phyloP scores from a whole-genome alignment of 106 monocot genomes.

The Narthecium ossifragum region DNA sequence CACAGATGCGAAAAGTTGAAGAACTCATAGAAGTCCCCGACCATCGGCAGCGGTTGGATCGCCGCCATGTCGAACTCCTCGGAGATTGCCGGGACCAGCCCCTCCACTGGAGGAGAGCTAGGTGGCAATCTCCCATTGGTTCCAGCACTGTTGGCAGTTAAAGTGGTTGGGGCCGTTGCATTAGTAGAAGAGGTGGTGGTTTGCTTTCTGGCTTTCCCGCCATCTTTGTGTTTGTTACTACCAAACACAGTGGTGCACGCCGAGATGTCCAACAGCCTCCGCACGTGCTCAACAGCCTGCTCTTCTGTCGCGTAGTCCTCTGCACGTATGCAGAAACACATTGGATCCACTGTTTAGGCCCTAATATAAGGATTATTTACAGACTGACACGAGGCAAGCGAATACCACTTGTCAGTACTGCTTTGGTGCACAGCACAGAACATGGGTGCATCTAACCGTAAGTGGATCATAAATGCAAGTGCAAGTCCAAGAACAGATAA shows the following conservation, averaged over 20 bases:
- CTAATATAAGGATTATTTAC: too few species aligned
- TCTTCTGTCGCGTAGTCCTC: constrained; percentile 61
- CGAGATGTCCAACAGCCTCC: constrained; percentile 78
- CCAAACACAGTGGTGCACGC: constrained; percentile 75
- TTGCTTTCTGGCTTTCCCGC: not conserved
- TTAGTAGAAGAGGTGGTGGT: not conserved
- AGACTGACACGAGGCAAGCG: too few species aligned
- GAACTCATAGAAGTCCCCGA: constrained; percentile 91
- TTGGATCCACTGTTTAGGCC: too few species aligned
- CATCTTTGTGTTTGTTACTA: constrained; percentile 24
- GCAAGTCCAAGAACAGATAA: too few species aligned
- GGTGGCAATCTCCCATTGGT: too few species aligned
- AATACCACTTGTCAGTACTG: too few species aligned
- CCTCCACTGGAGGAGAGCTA: constrained; percentile 9
- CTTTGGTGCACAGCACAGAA: too few species aligned
- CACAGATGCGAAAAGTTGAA: constrained; percentile 74
- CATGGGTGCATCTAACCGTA: too few species aligned
- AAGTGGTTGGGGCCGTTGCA: not conserved
- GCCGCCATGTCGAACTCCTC: constrained; percentile 92
- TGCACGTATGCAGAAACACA: constrained; percentile 48
- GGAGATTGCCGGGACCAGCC: constrained; percentile 62
- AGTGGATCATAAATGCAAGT: too few species aligned
- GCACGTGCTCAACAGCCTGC: constrained; percentile 60
- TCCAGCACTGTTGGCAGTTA: too few species aligned
- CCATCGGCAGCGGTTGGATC: constrained; percentile 76